phyloP scores from a whole-genome alignment of 345 rosid species.

The Eucalyptus erythrocorys region DNA sequence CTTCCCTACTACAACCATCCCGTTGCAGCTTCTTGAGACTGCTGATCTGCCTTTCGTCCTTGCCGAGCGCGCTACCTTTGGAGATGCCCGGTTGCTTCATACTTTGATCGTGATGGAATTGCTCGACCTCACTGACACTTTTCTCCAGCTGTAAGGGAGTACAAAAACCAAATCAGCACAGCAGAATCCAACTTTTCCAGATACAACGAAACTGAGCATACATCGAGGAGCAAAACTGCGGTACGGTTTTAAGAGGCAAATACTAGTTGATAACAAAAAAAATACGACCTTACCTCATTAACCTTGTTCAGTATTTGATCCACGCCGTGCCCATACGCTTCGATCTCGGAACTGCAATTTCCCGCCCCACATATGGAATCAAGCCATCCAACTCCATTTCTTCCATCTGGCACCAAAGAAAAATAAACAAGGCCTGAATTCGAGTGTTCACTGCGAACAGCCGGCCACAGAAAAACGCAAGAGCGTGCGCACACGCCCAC shows the following conservation, averaged over 20 bases:
- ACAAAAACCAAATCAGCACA: neutral
- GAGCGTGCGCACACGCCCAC: neutral
- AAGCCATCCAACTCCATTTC: neutral
- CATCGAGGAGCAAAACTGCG: neutral
- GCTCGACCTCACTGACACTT: constrained; percentile 51
- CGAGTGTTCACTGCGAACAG: neutral
- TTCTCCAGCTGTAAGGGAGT: constrained; percentile 41
- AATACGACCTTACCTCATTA: neutral
- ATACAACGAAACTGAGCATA: neutral
- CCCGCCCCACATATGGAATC: neutral
- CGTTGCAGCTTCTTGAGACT: constrained; percentile 48
- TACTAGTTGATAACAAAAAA: neutral
- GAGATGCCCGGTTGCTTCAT: constrained; percentile 20
- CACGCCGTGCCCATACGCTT: neutral
- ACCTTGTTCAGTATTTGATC: neutral
- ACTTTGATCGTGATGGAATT: constrained; percentile 26
- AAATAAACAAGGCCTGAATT: neutral
- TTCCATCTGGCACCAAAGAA: neutral
- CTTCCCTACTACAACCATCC: constrained; percentile 52
- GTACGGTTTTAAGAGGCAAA: neutral
- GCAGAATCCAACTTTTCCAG: neutral
- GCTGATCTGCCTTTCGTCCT: constrained; percentile 36
- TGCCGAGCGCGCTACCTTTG: constrained; percentile 25
- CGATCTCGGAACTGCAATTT: neutral
- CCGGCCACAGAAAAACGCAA: neutral